These are phyloP conservation scores for Arthrobotrys conoides DNA, from an alignment of 2,329 filamentous ascomycete genomes.

Conservation along the genomic window DNA sequence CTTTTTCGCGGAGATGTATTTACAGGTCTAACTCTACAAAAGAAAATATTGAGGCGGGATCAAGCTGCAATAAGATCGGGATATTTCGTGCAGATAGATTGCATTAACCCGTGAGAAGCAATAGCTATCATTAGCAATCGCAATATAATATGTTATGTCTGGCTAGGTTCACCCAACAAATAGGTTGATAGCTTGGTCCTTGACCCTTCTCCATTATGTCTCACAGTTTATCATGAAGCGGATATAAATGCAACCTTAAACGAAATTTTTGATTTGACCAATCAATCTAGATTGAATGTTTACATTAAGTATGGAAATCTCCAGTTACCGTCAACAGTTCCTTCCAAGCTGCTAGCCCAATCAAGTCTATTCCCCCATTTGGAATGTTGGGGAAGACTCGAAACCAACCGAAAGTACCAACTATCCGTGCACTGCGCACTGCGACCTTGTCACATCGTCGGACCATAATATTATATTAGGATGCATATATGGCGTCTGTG, in stretches of 20 bases:
- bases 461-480: not conserved
- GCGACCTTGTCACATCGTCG: not conserved
- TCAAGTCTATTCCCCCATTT: not conserved
- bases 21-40: not conserved
- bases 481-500: not conserved
- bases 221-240: not conserved
- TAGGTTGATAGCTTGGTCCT: not conserved
- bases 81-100: not conserved
- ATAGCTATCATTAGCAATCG: conserved; percentile 6
- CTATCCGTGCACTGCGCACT: conserved; percentile 3
- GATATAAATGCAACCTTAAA: not conserved
- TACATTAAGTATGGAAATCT: not conserved
- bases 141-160: not conserved
- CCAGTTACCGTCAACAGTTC: not conserved
- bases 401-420: not conserved
- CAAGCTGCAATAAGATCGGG: not conserved
- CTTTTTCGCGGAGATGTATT: not conserved
- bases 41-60: not conserved
- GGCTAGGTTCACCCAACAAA: not conserved
- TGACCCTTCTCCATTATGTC: not conserved
- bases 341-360: not conserved
- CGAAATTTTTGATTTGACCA: not conserved
- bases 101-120: conserved; percentile 2
- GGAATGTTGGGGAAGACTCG: not conserved
- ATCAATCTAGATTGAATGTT: not conserved